Base-by-base conservation (phyloP, 371 early-diverging fungal species). In the Rhizomucor pusillus region DNA sequence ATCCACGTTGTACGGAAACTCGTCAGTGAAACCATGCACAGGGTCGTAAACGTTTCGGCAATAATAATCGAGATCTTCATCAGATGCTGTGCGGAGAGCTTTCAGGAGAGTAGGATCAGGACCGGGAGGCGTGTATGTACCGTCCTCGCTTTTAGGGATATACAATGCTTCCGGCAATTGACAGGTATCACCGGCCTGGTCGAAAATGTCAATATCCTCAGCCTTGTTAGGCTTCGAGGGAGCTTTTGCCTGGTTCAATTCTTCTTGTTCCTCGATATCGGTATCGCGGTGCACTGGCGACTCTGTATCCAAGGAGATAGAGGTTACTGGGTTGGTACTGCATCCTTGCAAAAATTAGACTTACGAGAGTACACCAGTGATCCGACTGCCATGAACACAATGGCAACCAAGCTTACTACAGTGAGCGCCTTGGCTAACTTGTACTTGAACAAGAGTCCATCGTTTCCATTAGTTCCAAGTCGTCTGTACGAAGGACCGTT, bases 41-140 rank as follows among this genome's bases (percentile, higher is more conserved):
- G 56, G 56, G 36, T 65, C 57, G 50, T 53, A 69, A 12, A 51
- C 50, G 18, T 56, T 52, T n/a, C 47, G 40, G 34, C 66, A 71
- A 40, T 67, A 71, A 1, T 23, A 22, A n/a, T 60, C 47, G 24
- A 59, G 37, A 35, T 67, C 68, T 6, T 56, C 51, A 6, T 19
- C 13, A 10, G 52, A n/a, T 12, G 59, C 63, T 10, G 29, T 35
- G 0, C 37, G 45, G 41, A 71, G 18, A n/a, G 63, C 58, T 20
- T 62, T 50, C 1, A 63, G 33, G 9, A 71, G 48, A 34, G 66
- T 59, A 16, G 39, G 16, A 41, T 71, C 59, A 18, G 68, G 68
- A 20, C 46, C 33, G 16, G 72, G 68, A n/a, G 72, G 72, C 9
- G 68, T 65, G 43, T 67, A 71, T 1, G 54, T 47, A 3, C 59